A percentile compares a stretch with the other conserved stretches of the same genome.
phyloP scores from a whole-genome alignment of 2,329 filamentous ascomycete genomes.

The Arachnomyces sp. region DNA sequence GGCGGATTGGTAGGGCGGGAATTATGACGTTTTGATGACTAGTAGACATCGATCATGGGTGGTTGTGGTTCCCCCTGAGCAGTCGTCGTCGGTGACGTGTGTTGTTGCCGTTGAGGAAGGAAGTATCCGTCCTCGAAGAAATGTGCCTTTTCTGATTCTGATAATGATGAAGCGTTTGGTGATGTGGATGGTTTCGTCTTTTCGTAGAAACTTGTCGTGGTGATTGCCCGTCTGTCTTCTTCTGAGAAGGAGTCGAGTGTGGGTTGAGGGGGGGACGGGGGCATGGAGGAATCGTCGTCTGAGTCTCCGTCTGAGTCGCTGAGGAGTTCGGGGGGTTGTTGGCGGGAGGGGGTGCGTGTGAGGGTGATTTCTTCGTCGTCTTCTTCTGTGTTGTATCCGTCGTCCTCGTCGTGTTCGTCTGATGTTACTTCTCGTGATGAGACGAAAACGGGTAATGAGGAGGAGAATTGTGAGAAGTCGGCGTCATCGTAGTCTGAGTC shows the following conservation, averaged over 20 bases:
- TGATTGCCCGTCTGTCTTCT: conserved; percentile 43
- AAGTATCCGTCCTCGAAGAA: conserved; percentile 45
- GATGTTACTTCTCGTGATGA: conserved; percentile 36
- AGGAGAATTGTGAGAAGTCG: conserved; percentile 3
- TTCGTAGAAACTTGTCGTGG: conserved; percentile 33
- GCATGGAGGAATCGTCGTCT: conserved; percentile 64
- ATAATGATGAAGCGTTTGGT: conserved; percentile 15
- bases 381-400: conserved; percentile 53
- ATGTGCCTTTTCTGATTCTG: conserved; percentile 27
- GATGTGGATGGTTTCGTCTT: conserved; percentile 19
- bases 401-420: conserved; percentile 41
- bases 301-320: conserved; percentile 57
- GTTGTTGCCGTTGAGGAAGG: conserved; percentile 34
- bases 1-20: neutral
- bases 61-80: conserved; percentile 23
- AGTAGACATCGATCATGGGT: conserved; percentile 46
- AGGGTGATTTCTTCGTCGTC: conserved; percentile 55
- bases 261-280: conserved; percentile 55
- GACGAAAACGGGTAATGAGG: conserved; percentile 4
- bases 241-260: conserved; percentile 53
- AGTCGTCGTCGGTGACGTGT: too few species aligned
- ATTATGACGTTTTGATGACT: conserved; percentile 6
- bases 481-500: conserved; percentile 43
- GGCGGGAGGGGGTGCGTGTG: conserved; percentile 59
- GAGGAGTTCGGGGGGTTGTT: conserved; percentile 61